Evolutionary conservation across 2,329 filamentous ascomycete genomes (phyloP).

Genomic region (Ramularia collo-cygni): DNA sequence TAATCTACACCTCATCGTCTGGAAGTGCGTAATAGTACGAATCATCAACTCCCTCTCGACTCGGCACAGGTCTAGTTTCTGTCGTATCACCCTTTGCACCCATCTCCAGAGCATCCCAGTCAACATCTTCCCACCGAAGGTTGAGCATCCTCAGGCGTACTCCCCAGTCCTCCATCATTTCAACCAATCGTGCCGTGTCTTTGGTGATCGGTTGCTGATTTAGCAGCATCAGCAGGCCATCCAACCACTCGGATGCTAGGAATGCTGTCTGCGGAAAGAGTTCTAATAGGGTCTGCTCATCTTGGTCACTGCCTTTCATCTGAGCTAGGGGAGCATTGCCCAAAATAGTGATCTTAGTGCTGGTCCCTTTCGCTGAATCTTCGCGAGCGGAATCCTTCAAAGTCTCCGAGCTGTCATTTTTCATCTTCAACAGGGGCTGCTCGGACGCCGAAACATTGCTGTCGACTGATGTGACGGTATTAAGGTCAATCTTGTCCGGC

Average conservation of each 20-base stretch:
- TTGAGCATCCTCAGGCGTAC: slow-evolving; percentile 89
- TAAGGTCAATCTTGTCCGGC: slow-evolving; percentile 76
- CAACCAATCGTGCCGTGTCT: slow-evolving; percentile 85
- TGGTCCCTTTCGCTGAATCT: slow-evolving; percentile 31
- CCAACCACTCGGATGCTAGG: slow-evolving; percentile 90
- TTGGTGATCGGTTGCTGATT: slow-evolving; percentile 95
- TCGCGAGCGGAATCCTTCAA: slow-evolving; percentile 15
- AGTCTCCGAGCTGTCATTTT: slow-evolving; percentile 32
- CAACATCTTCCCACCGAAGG: slow-evolving; percentile 76
- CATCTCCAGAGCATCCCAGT: slow-evolving; percentile 36
- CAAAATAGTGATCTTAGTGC: slow-evolving; percentile 87
- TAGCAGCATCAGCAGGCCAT: slow-evolving; percentile 88
- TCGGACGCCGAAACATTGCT: slow-evolving; percentile 74
- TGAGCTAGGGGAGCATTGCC: slow-evolving; percentile 38
- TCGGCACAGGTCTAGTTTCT: slow-evolving; percentile 51
- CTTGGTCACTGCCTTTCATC: slow-evolving; percentile 1
- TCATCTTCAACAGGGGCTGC: slow-evolving; percentile 41
- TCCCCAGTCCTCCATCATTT: slow-evolving; percentile 80
- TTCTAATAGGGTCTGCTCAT: slow-evolving; percentile 70
- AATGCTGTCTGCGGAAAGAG: slow-evolving; percentile 74
- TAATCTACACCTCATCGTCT: slow-evolving; percentile 14
- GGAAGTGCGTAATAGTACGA: slow-evolving; percentile 79
- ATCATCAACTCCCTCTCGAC: slow-evolving; percentile 77
- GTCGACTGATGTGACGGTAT: slow-evolving; percentile 82
- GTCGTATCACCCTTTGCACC: slow-evolving; percentile 32